Evolutionary conservation across 1,284 basidiomycete genomes (phyloP).

Genomic region (Malassezia nana): DNA sequence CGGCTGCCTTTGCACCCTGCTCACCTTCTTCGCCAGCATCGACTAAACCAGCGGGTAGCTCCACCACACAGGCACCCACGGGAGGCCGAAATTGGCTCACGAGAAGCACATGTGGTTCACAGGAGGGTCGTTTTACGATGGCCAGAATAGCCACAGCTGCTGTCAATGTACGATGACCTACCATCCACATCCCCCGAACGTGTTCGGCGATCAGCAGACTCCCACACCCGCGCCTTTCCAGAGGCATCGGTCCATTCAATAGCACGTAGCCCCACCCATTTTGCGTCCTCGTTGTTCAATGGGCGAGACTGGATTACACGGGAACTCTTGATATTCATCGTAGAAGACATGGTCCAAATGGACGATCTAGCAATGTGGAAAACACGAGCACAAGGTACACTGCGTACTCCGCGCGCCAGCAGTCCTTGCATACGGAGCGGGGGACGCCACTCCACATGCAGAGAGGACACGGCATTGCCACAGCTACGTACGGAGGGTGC

Average conservation of each 20-base stretch:
- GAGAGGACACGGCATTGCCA: neutral
- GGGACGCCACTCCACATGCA: neutral
- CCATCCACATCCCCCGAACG: slow-evolving; percentile 43
- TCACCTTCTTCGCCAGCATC: slow-evolving; percentile 41
- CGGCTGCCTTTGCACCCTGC: slow-evolving; percentile 36
- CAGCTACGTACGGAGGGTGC: neutral
- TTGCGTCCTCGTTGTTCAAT: slow-evolving; percentile 31
- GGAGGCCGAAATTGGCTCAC: slow-evolving; percentile 40
- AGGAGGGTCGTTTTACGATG: slow-evolving; percentile 32
- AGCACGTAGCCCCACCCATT: slow-evolving; percentile 40
- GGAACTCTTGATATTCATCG: neutral
- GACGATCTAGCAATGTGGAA: neutral
- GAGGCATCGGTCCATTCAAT: slow-evolving; percentile 44
- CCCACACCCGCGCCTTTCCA: slow-evolving; percentile 43
- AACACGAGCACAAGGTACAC: neutral
- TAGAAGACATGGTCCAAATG: neutral
- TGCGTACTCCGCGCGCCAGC: neutral
- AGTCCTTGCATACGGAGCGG: neutral
- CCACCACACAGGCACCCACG: slow-evolving; percentile 34
- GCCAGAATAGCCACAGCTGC: slow-evolving; percentile 37
- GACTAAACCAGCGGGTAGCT: slow-evolving; percentile 46
- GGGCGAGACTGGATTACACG: slow-evolving; percentile 10
- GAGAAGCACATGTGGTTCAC: slow-evolving; percentile 33
- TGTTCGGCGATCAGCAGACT: slow-evolving; percentile 41
- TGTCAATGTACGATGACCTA: slow-evolving; percentile 6